Evolutionary conservation across 1,284 basidiomycete species (phyloP).

Genomic region (Ganoderma sp.): DNA sequence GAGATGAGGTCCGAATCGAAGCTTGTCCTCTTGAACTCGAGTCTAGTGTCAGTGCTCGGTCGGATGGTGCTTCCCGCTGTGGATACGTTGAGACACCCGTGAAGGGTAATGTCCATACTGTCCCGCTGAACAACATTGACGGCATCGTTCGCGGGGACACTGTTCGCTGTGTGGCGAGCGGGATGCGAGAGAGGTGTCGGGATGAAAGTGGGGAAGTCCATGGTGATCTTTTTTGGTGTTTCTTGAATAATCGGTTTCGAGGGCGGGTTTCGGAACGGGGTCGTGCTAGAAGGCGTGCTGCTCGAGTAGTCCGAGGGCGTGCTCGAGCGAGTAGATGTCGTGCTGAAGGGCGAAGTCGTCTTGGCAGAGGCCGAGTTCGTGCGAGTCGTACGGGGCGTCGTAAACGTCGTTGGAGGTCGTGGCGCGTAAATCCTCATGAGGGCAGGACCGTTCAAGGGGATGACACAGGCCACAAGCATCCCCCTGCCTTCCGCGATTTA

Average conservation of each 20-base stretch:
- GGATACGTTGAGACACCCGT: background rate
- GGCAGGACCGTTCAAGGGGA: background rate
- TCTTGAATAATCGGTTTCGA: background rate
- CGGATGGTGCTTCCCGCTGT: background rate
- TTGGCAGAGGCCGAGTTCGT: slow-evolving; percentile 6
- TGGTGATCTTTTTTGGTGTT: background rate
- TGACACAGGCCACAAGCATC: too few species aligned
- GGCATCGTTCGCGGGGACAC: background rate
- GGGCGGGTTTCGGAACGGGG: background rate
- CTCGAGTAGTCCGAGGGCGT: slow-evolving; percentile 1
- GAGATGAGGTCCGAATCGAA: background rate
- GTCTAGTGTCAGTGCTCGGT: slow-evolving; percentile 5
- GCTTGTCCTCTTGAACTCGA: background rate
- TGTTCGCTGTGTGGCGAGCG: background rate
- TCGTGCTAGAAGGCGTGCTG: background rate
- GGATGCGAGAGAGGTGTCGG: background rate
- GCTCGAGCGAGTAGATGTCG: background rate
- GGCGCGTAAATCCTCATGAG: slow-evolving; percentile 10
- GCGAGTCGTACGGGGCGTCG: slow-evolving; percentile 4
- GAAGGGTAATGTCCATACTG: background rate
- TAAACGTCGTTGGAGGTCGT: background rate
- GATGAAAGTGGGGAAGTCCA: background rate
- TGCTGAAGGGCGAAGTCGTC: background rate
- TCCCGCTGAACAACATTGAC: background rate
- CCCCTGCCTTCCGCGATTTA: background rate